phyloP scores from a whole-genome alignment of 2,329 filamentous ascomycete genomes.

The Aspergillus brasiliensis region DNA sequence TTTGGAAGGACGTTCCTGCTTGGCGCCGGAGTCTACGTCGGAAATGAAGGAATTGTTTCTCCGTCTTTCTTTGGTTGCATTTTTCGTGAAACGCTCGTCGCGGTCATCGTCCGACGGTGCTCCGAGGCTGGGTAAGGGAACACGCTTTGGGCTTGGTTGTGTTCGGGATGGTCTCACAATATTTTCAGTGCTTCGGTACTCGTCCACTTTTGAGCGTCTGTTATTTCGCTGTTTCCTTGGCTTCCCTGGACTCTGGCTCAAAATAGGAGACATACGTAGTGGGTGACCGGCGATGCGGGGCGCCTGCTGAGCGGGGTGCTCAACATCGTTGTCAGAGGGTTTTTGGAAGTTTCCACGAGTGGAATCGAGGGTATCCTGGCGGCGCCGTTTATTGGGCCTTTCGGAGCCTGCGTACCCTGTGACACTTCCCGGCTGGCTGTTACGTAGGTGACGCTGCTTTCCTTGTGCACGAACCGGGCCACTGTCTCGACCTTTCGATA shows the following conservation, averaged over 20 bases:
- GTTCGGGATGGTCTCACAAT: conserved; percentile 11
- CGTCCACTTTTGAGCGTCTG: conserved; percentile 10
- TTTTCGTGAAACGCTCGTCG: conserved; percentile 29
- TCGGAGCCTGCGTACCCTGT: neutral
- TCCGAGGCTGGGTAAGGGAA: neutral
- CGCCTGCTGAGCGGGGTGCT: conserved; percentile 4
- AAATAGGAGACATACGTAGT: conserved; percentile 23
- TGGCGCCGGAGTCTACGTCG: neutral
- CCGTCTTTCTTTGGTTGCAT: conserved; percentile 29
- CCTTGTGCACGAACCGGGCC: conserved; percentile 35
- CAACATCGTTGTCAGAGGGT: conserved; percentile 25
- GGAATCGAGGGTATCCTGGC: conserved; percentile 22
- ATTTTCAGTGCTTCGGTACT: conserved; percentile 27
- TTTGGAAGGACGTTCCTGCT: conserved; percentile 1
- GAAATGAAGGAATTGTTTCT: conserved; percentile 2
- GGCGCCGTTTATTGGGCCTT: conserved; percentile 29
- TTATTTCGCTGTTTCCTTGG: conserved; percentile 3
- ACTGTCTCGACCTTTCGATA: conserved; percentile 33
- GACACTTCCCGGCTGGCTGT: neutral
- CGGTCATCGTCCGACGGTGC: conserved; percentile 12
- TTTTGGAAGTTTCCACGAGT: conserved; percentile 7
- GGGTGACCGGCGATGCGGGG: conserved; percentile 12
- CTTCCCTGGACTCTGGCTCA: conserved; percentile 21
- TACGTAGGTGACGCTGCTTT: conserved; percentile 9
- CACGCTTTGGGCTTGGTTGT: conserved; percentile 7